Base-by-base conservation (phyloP, 176 grass and related monocot genomes). In the Rhynchospora pubera region DNA sequence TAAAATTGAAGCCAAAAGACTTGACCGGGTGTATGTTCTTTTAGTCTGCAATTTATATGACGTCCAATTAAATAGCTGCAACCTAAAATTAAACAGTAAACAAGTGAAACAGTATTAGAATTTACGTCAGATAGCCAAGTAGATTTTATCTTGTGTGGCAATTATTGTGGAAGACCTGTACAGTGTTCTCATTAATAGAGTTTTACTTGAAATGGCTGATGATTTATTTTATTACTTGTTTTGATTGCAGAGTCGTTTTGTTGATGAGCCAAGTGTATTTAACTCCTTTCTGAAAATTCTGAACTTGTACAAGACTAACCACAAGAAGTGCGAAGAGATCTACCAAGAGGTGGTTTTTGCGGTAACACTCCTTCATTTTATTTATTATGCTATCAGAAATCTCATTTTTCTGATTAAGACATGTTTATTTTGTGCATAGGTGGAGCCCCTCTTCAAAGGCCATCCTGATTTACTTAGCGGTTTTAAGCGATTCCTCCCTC, bases 211-310 rank as follows among this genome's bases (percentile, higher is more conserved):
- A 73, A 73, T 51, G 14, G 45, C 19, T 73, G 32, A 82, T 65
- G 23, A 59, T 18, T 63, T 39, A 55, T 26, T 51, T 83, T 77
- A 74, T 74, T 74, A 47, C 46, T 79, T 59, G 12, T 45, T 79
- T 65, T 88, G 26, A n/a, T 69, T 10, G 47, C 73, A 88, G 86
- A 84, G 56, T 88, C 81, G 86, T 46, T 88, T 88, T 76, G 44
- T 67, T 24, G 58, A 83, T 50, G 70, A 88, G 13, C 74, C 77
- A 26, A 57, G 56, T 72, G 68, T 80, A 64, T 83, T 70, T 21
- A 83, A 66, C 62, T 88, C 81, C 73, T 84, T 84, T 60, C 61
- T 88, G 71, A 76, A 79, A 68, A 84, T 88, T 65, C 82, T 88
- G 34, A 62, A 84, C 71, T 80, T 84, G 81, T 88, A 84, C 64